Evolutionary conservation across 2,329 filamentous ascomycete species (phyloP), one percentile per base, ranked within the genome.

Genomic region (Pseudocercospora eumusae): DNA sequence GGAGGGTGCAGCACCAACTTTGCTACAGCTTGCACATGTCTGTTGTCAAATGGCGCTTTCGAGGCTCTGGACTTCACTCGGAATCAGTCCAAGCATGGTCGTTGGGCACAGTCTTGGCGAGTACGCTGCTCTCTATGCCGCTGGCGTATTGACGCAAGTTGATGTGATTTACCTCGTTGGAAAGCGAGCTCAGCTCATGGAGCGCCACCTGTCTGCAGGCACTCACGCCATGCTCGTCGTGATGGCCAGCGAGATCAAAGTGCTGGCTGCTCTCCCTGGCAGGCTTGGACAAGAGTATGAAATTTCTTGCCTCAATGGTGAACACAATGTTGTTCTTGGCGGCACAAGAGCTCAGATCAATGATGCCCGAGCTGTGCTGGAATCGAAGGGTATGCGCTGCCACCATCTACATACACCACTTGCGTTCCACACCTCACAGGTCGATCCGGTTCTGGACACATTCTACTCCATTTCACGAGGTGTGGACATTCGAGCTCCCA

Each of bases 11-110:
- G 33, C 57, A 18, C 57, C 61, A 18, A 60, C 67, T 2, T 45
- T 64, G 25, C 63, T 68, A 13, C 80, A 82, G 47, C 70, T 82
- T 1, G 78, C 76, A 2, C 64, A 72, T 2, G 70, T 76, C 2
- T 76, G 71, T 56, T 56, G 78, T 0, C 70, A 83, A 64, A 79
- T 83, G 53, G 78, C 77, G 15, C 66, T 81, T 11, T 44, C 64
- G 6, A 57, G 63, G n/a, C 63, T 69, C 31, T 69, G 65, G 68
- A 54, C 33, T 0, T 71, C 72, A 1, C 66, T 78, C 2, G 71
- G 73, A 13, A 55, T 75, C 7, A 54, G 57, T 31, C 72, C 74
- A 3, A 55, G 57, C 9, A 56, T 66, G 1, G 71, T 75, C 6
- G 57, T 74, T 3, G 74, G 74, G 0, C 74, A 75, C 56, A 69